Base-by-base conservation (phyloP, 352 stramenopile species). In the Aphanomyces astaci region DNA sequence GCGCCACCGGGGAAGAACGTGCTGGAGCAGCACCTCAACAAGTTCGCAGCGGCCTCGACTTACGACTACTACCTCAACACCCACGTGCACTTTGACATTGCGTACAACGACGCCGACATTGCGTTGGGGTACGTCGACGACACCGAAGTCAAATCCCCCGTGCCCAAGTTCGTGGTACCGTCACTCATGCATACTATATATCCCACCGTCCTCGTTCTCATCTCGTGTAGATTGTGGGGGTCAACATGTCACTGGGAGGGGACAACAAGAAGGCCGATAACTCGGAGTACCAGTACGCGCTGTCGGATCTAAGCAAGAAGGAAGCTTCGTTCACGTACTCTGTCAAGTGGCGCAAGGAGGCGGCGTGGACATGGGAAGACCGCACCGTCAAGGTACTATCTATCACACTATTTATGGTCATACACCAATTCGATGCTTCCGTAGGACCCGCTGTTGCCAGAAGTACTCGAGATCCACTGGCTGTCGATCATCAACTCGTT, bases 401-500 rank as follows among this genome's bases (percentile, higher is more conserved):
- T n/a, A n/a, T n/a, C n/a, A n/a, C n/a, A n/a, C n/a, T n/a, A n/a
- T n/a, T n/a, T n/a, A n/a, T n/a, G n/a, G n/a, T n/a, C n/a, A n/a
- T n/a, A n/a, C n/a, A n/a, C n/a, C n/a, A n/a, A n/a, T n/a, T n/a
- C n/a, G n/a, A n/a, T n/a, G n/a, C n/a, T n/a, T 49, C n/a, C 10
- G 15, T 48, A 33, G 31, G 48, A 66, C 36, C 53, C 66, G 24
- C 39, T 60, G 19, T 31, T 57, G 25, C 56, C 32, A 36, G 79
- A 89, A 64, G 80, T 90, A 64, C 72, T 91, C 28, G 81, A 96
- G 77, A 97, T 99, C 68, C 96, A 99, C 78, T 99, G 96, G 96
- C 88, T 99, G 49, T 98, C 90, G 19, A 98, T 99, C 74, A 98
- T 99, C 78, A 99, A 99, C 75, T 98, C 93, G 66, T 98, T 98